Conservation (phyloP, 768 basidiomycete genomes). For the Tulasnella sp. region DNA sequence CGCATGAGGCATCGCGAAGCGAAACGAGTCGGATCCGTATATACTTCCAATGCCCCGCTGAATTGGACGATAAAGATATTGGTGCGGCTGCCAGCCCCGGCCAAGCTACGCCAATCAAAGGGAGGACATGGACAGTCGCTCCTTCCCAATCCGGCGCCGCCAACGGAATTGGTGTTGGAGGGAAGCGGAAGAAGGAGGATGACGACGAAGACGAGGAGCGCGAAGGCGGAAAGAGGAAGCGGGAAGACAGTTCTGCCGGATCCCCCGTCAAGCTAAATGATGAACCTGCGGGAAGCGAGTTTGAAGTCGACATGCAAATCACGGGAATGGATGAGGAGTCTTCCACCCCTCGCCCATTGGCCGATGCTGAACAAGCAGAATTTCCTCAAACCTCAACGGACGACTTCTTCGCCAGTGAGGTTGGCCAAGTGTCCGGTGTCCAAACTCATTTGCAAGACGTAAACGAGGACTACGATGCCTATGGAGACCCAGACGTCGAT, state of each 20-base stretch:
- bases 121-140: background rate
- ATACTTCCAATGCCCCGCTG: slow-evolving; percentile 83
- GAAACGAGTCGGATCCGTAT: slow-evolving; percentile 66
- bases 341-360: background rate
- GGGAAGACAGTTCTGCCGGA: slow-evolving; percentile 34
- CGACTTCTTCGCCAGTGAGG: background rate
- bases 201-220: slow-evolving; percentile 68
- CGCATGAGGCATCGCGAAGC: slow-evolving; percentile 20
- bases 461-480: background rate
- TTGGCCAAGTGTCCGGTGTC: background rate
- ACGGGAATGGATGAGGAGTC: background rate
- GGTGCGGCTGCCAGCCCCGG: background rate
- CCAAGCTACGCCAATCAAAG: background rate
- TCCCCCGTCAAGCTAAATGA: background rate
- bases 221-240: slow-evolving; percentile 48
- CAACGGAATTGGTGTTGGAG: background rate
- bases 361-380: background rate
- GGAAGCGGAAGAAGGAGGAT: slow-evolving; percentile 64
- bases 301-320: background rate
- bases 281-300: background rate
- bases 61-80: slow-evolving; percentile 19
- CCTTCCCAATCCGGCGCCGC: background rate
- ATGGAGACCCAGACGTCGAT: slow-evolving; percentile 13
- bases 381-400: background rate
- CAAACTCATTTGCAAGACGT: background rate